Evolutionary conservation across 1,139 yeast species (phyloP), one percentile per base, ranked within the genome.

Genomic region (Lodderomyces pseudojiufengensis): DNA sequence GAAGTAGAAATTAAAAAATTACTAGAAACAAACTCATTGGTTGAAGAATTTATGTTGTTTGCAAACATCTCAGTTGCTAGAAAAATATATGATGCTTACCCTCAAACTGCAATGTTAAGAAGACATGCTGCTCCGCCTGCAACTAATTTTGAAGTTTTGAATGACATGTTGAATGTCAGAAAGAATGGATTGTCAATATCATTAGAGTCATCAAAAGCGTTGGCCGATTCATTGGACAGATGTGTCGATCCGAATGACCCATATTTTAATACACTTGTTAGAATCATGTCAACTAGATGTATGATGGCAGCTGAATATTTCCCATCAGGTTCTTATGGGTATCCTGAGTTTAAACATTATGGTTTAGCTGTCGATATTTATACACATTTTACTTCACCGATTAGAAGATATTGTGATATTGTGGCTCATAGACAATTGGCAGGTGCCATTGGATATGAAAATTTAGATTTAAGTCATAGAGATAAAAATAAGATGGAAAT

Each of bases 251-350:
- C 80, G 16, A 55, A 75, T 1, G 98, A 92, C 57, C 84, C 90
- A 5, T 94, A 87, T 54, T 88, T 94, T 73, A 94, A 94, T 61
- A 92, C 97, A 0, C 71, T 94, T 51, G 74, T 92, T 8, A 82
- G 99, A 62, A 92, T 94, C 46, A 84, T 92, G 95, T 94, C 97
- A 5, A 94, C 99, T 0, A 76, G 99, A 54, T 92, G 98, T 64
- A 94, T 94, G 98, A 86, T 88, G 84, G 96, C 98, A 2, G 99
- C 99, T 2, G 97, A 92, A 54, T 94, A 94, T 57, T 94, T 94
- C 68, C 81, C 95, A 6, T 78, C 96, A 0, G 98, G 99, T n/a
- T 78, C 84, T 11, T 86, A 73, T 52, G 86, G 95, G 6, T 86
- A 86, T 52, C 80, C 95, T n/a, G 98, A 94, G 47, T 94, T 87